phyloP scores from a whole-genome alignment of 2,329 filamentous ascomycete species.

The Alternaria sp. region DNA sequence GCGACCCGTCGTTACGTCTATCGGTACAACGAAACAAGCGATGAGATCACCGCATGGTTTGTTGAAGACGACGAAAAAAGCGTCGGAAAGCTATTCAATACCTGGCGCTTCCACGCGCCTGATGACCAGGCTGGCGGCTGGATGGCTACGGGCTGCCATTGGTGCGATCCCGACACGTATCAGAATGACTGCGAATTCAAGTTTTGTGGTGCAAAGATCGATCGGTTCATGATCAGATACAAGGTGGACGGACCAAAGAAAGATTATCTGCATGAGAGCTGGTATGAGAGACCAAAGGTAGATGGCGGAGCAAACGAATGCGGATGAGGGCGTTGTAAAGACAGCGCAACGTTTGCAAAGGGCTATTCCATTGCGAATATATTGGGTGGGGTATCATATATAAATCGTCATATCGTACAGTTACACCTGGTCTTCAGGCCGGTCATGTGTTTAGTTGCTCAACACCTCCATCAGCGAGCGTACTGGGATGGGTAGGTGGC shows the following conservation, averaged over 20 bases:
- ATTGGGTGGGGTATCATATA: conserved; percentile 5
- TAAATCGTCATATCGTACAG: conserved; percentile 4
- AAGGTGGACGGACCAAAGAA: conserved; percentile 74
- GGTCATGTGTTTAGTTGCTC: conserved; percentile 2
- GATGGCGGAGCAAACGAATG: not conserved
- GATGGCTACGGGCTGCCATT: conserved; percentile 70
- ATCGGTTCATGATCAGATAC: conserved; percentile 59
- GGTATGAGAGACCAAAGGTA: conserved; percentile 35
- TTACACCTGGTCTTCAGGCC: not conserved
- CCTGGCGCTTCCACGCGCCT: conserved; percentile 64
- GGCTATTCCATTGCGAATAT: not conserved
- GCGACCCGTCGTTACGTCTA: conserved; percentile 74
- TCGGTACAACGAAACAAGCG: conserved; percentile 67
- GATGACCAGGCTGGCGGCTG: conserved; percentile 56
- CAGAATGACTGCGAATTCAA: conserved; percentile 72
- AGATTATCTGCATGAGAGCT: conserved; percentile 63
- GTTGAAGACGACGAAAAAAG: conserved; percentile 72
- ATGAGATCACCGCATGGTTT: conserved; percentile 75
- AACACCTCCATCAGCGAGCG: conserved; percentile 11
- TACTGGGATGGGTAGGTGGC: conserved; percentile 43
- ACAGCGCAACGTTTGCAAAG: not conserved
- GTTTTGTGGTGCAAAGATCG: conserved; percentile 45
- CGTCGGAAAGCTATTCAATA: conserved; percentile 77
- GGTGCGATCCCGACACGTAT: conserved; percentile 76
- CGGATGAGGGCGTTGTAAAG: not conserved